Evolutionary conservation across 75 land plant species (phyloP).

Genomic region (Azolla pinnata): DNA sequence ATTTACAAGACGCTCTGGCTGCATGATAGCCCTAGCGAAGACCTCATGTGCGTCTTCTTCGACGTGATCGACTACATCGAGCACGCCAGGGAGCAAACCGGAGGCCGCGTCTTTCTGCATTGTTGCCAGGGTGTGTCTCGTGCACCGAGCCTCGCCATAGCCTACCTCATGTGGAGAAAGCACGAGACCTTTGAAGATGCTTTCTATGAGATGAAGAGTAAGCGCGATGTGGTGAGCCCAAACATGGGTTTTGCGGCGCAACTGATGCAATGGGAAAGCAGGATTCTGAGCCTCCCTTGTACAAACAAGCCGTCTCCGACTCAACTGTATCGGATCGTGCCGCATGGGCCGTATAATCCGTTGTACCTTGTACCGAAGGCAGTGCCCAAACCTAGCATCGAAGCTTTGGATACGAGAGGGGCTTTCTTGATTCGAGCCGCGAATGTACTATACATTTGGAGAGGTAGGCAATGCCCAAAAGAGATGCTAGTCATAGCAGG

Average conservation of each 20-base stretch:
- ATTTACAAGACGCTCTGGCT: constrained; percentile 36
- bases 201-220: constrained; percentile 22
- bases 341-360: constrained; percentile 33
- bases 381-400: constrained; percentile 7
- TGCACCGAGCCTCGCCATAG: constrained; percentile 34
- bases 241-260: constrained; percentile 42
- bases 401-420: constrained; percentile 36
- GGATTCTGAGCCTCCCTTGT: no score
- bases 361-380: constrained; percentile 33
- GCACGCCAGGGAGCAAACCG: constrained; percentile 23
- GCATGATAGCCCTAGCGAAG: constrained; percentile 34
- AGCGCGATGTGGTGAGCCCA: constrained; percentile 26
- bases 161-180: constrained; percentile 43
- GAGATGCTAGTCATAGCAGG: constrained; percentile 30
- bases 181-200: constrained; percentile 24
- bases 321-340: constrained; percentile 28
- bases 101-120: constrained; percentile 36
- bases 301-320: background rate
- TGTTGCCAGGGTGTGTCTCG: constrained; percentile 44
- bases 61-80: constrained; percentile 39
- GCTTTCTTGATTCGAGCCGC: constrained; percentile 28
- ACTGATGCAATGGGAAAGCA: constrained; percentile 36
- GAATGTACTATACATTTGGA: constrained; percentile 33
- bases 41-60: constrained; percentile 29
- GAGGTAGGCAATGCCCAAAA: constrained; percentile 21